Conservation (phyloP, 345 rosid species). For the Psidium friedrichsthalianum region DNA sequence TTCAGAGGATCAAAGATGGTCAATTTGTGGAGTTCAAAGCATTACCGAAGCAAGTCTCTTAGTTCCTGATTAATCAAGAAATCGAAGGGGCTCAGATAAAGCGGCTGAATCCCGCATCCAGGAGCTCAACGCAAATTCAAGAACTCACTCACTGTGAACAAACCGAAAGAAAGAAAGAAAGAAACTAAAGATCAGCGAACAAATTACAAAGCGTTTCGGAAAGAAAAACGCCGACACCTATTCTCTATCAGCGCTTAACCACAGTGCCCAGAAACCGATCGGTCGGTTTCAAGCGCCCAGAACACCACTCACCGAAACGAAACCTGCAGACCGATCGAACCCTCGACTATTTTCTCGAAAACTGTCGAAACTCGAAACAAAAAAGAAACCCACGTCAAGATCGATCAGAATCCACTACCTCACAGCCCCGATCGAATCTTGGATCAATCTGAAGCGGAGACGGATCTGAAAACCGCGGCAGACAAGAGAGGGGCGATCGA, state of each 20-base stretch:
- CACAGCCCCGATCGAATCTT: not conserved
- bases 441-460: not conserved
- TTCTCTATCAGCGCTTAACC: not conserved
- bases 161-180: not conserved
- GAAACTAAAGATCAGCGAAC: not conserved
- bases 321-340: not conserved
- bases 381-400: no score
- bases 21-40: not conserved
- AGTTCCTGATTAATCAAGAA: not conserved
- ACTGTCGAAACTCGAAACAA: no score
- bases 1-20: not conserved
- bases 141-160: not conserved
- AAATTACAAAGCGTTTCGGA: not conserved
- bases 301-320: not conserved
- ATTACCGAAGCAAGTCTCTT: not conserved
- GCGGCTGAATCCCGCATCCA: not conserved
- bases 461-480: not conserved
- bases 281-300: not conserved
- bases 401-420: no score
- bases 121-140: not conserved
- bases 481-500: not conserved
- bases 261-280: not conserved
- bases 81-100: not conserved
- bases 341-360: no score
- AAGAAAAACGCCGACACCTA: not conserved